Percentiles rank a stretch among this genome's conserved stretches.
phyloP scores from a whole-genome alignment of 2,329 filamentous ascomycete genomes.

The Arthrobotrys sphaeroides region DNA sequence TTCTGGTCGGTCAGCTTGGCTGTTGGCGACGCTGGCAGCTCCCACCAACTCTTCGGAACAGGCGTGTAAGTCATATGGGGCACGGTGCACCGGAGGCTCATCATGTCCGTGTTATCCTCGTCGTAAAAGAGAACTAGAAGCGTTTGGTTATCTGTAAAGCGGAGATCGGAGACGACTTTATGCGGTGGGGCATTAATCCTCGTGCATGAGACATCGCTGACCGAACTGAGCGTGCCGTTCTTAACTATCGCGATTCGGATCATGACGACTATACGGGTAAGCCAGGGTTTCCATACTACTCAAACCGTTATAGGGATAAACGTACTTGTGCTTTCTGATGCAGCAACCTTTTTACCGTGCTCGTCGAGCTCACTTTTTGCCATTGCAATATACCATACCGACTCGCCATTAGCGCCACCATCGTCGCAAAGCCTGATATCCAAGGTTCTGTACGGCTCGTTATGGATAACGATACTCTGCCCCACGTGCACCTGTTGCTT shows the following conservation, averaged over 20 bases:
- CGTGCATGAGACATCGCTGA: constrained; percentile 56
- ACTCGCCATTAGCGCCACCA: constrained; percentile 49
- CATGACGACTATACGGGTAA: constrained; percentile 52
- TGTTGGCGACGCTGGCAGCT: constrained; percentile 30
- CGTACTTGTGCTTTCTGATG: constrained; percentile 32
- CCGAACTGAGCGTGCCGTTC: constrained; percentile 57
- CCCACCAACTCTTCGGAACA: constrained; percentile 37
- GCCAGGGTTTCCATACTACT: neutral
- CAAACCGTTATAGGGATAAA: neutral
- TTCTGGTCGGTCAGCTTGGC: constrained; percentile 11
- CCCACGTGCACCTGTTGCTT: constrained; percentile 57
- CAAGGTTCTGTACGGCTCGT: constrained; percentile 53
- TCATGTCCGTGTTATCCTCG: constrained; percentile 54
- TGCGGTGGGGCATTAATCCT: constrained; percentile 34
- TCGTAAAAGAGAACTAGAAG: constrained; percentile 56
- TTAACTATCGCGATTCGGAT: constrained; percentile 56
- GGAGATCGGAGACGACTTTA: constrained; percentile 55
- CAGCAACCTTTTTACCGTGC: constrained; percentile 29
- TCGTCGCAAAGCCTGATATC: constrained; percentile 55
- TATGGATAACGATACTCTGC: constrained; percentile 55
- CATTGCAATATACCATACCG: constrained; percentile 52
- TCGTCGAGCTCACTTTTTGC: constrained; percentile 51
- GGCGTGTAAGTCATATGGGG: constrained; percentile 41
- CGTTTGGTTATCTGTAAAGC: constrained; percentile 57
- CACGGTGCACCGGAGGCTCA: constrained; percentile 36